Conservation (phyloP, 208 protist species). For the Trypanosoma vivax region DNA sequence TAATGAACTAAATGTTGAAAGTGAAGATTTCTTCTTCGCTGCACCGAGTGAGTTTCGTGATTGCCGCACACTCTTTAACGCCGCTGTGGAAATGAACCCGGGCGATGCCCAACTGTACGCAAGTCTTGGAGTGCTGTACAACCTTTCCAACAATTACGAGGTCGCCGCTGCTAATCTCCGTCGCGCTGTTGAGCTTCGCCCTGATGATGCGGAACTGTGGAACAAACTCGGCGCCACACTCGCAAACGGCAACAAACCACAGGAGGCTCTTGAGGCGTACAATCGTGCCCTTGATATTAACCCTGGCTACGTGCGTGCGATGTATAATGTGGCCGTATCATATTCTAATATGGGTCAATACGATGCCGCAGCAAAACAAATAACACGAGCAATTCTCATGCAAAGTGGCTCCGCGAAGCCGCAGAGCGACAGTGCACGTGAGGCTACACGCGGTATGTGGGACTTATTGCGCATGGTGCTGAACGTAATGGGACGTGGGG, state of each 20-base stretch:
- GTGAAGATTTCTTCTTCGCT: constrained; percentile 66
- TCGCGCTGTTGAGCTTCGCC: constrained; percentile 57
- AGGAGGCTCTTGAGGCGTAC: constrained; percentile 82
- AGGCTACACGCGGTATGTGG: constrained; percentile 70
- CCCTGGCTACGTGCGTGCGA: constrained; percentile 79
- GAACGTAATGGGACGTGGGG: constrained; percentile 76
- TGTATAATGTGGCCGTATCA: constrained; percentile 88
- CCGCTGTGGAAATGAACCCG: constrained; percentile 77
- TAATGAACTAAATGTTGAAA: constrained; percentile 33
- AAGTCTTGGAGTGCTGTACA: constrained; percentile 81
- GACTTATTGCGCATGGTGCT: constrained; percentile 81
- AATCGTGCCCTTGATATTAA: constrained; percentile 83
- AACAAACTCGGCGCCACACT: constrained; percentile 89
- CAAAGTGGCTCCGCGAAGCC: constrained; percentile 71
- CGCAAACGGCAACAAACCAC: constrained; percentile 65
- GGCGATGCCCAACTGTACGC: constrained; percentile 58
- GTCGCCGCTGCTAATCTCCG: constrained; percentile 68
- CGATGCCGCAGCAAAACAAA: constrained; percentile 46
- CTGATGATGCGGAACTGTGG: constrained; percentile 73
- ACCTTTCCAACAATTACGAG: constrained; percentile 74
- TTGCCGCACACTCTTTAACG: constrained; percentile 56
- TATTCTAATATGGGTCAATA: constrained; percentile 79
- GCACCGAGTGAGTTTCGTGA: constrained; percentile 56
- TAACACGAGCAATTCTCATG: constrained; percentile 70
- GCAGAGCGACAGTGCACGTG: constrained; percentile 36